Conservation (phyloP, 371 early-diverging fungal species). For the Apophysomyces variabilis region DNA sequence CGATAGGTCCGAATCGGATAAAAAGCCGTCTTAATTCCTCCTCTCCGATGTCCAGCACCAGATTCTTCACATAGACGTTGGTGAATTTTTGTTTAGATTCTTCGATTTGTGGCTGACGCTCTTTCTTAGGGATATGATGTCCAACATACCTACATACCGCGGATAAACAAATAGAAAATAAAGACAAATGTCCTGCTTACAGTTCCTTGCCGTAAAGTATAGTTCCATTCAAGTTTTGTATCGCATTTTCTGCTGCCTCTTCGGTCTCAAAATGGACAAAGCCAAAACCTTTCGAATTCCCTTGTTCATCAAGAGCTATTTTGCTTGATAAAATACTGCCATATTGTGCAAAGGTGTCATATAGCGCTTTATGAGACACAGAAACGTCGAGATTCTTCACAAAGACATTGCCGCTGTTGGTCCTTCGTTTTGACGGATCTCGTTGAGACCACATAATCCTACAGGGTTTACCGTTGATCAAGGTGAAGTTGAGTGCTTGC, state of each 20-base stretch:
- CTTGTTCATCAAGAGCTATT: conserved; percentile 85
- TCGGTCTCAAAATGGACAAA: conserved; percentile 98
- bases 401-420: conserved; percentile 96
- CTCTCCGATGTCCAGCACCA: conserved; percentile 84
- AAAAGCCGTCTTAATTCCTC: conserved; percentile 88
- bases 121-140: conserved; percentile 88
- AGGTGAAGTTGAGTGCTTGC: conserved; percentile 89
- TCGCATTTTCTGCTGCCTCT: conserved; percentile 95
- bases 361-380: conserved; percentile 94
- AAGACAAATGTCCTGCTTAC: conserved; percentile 26
- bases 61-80: conserved; percentile 98
- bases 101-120: conserved; percentile 83
- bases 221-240: conserved; percentile 96
- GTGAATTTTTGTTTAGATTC: conserved; percentile 87
- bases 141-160: conserved; percentile 64
- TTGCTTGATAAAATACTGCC: conserved; percentile 99
- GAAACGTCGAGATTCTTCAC: conserved; percentile 98
- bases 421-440: conserved; percentile 87
- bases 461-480: conserved; percentile 90
- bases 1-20: conserved; percentile 81
- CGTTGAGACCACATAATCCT: conserved; percentile 99
- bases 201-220: conserved; percentile 94
- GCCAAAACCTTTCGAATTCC: conserved; percentile 92
- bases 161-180: background rate
- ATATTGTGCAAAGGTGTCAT: conserved; percentile 99